Evolutionary conservation across 1,284 basidiomycete genomes (phyloP).

Genomic region (Leucoagaricus sp.): DNA sequence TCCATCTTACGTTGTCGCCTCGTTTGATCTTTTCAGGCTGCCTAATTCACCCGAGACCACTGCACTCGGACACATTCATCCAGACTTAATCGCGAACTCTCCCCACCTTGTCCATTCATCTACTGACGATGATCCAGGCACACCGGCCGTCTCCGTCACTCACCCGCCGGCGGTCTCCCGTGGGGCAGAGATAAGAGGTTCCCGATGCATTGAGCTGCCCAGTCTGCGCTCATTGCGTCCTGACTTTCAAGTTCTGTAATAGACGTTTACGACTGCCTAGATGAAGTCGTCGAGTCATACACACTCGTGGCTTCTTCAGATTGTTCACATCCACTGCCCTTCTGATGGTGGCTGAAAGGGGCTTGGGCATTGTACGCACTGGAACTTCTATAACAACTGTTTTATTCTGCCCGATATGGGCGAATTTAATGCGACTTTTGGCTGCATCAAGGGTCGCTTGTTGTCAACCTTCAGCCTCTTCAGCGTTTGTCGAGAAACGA

Average conservation of each 20-base stretch:
- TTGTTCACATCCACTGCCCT: not conserved
- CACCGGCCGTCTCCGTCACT: not conserved
- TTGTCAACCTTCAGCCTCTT: no score
- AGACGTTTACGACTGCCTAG: no score
- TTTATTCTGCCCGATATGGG: not conserved
- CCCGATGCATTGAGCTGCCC: not conserved
- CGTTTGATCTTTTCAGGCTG: not conserved
- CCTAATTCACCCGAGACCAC: not conserved
- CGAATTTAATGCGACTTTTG: not conserved
- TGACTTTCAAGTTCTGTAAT: no score
- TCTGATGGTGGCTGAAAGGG: not conserved
- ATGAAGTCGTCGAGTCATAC: not conserved
- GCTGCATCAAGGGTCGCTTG: not conserved
- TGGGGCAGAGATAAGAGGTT: conserved; percentile 9
- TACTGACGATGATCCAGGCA: not conserved
- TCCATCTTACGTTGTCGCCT: not conserved
- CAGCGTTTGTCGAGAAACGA: not conserved
- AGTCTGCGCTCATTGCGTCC: no score
- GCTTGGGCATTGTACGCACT: no score
- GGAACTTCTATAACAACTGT: not conserved
- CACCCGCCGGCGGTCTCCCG: not conserved
- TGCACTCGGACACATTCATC: not conserved
- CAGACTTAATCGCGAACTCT: not conserved
- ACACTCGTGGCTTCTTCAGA: not conserved
- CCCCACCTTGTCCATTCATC: not conserved